phyloP scores from a whole-genome alignment of 371 early-diverging fungal species.

The Syncephalastrum contaminatum region DNA sequence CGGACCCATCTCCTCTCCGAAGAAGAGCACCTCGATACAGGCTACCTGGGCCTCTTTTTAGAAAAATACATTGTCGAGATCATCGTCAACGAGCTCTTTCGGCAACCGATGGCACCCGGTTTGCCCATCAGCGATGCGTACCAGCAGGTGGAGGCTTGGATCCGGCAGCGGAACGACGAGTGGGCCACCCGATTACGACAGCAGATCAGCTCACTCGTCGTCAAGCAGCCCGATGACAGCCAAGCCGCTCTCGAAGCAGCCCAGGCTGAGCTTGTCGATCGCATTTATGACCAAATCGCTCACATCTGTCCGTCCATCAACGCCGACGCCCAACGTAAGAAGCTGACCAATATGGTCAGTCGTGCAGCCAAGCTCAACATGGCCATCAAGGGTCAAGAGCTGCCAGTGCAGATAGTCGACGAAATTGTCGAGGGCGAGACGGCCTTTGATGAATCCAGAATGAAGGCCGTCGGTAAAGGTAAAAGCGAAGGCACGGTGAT shows the following conservation, averaged over 20 bases:
- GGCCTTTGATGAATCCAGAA: conserved; percentile 10
- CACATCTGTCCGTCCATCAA: conserved; percentile 7
- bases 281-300: conserved; percentile 10
- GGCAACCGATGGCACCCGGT: conserved; percentile 32
- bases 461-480: conserved; percentile 23
- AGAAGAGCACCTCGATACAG: conserved; percentile 10
- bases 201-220: conserved; percentile 30
- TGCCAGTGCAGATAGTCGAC: conserved; percentile 2
- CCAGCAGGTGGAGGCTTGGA: conserved; percentile 28
- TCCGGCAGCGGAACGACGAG: conserved; percentile 21
- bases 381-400: conserved; percentile 33
- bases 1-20: conserved; percentile 6
- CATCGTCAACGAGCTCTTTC: conserved; percentile 20
- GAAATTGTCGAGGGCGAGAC: conserved; percentile 11
- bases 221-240: conserved; percentile 24
- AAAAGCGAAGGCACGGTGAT: conserved; percentile 18
- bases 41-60: conserved; percentile 18
- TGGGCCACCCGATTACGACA: conserved; percentile 41
- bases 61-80: conserved; percentile 28
- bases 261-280: conserved; percentile 14
- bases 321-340: conserved; percentile 28
- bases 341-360: conserved; percentile 33
- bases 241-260: conserved; percentile 9
- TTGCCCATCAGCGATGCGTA: conserved; percentile 31
- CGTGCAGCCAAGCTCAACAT: conserved; percentile 21